A percentile compares a stretch with the other conserved stretches of the same genome.
Conservation (phyloP, 2,329 filamentous ascomycete species). For the Monascus ruber region DNA sequence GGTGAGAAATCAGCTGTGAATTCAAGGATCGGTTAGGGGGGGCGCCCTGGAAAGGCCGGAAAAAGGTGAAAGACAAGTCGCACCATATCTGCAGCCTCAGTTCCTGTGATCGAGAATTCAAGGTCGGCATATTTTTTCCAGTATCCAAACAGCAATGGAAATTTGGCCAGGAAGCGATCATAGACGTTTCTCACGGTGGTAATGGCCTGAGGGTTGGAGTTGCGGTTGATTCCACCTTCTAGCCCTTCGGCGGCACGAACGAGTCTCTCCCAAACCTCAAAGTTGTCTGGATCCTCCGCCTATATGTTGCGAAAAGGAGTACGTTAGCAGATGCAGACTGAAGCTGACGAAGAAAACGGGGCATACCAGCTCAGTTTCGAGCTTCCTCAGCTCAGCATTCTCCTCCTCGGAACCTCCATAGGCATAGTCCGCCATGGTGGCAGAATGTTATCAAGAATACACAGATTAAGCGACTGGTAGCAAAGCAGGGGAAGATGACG, state of each 20-base stretch:
- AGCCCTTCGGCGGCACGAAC: constrained; percentile 71
- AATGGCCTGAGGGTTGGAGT: constrained; percentile 89
- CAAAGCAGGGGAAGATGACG: neutral
- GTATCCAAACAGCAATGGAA: constrained; percentile 91
- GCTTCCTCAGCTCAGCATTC: constrained; percentile 68
- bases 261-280: constrained; percentile 89
- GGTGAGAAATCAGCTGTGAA: neutral
- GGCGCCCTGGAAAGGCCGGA: constrained; percentile 1
- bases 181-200: constrained; percentile 77
- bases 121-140: constrained; percentile 99
- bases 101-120: constrained; percentile 92
- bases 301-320: constrained; percentile 16
- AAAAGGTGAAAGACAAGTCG: constrained; percentile 12
- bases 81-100: constrained; percentile 95
- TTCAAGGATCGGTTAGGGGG: constrained; percentile 1
- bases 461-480: too few species aligned
- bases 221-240: constrained; percentile 88
- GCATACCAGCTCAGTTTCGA: constrained; percentile 65
- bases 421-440: constrained; percentile 58
- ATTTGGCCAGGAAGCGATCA: constrained; percentile 87
- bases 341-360: neutral
- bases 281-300: constrained; percentile 70
- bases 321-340: constrained; percentile 8
- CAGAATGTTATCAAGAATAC: neutral
- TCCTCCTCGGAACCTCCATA: constrained; percentile 69